phyloP scores from a whole-genome alignment of 768 basidiomycete genomes.

The Leccinum disarticulatum region DNA sequence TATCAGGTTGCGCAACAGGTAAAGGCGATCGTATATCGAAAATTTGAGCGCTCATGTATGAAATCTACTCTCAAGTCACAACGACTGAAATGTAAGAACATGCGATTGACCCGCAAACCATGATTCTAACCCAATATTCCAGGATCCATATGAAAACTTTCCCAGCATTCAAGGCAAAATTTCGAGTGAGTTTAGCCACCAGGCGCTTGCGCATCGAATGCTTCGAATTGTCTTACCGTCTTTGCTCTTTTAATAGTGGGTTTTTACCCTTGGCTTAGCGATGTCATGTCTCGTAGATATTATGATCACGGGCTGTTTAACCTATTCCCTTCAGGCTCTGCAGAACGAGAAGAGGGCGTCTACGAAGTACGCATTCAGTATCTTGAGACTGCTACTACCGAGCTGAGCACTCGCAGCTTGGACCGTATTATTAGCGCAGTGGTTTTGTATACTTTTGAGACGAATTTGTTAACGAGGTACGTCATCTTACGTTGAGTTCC shows the following conservation, averaged over 20 bases:
- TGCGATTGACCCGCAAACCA: background rate
- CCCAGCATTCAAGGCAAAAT: slow-evolving; percentile 22
- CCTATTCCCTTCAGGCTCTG: slow-evolving; percentile 42
- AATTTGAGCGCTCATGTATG: slow-evolving; percentile 11
- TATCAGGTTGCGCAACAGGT: slow-evolving; percentile 38
- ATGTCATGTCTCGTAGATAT: slow-evolving; percentile 51
- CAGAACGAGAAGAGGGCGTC: slow-evolving; percentile 40
- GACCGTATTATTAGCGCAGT: slow-evolving; percentile 48
- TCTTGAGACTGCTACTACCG: background rate
- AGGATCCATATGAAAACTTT: slow-evolving; percentile 31
- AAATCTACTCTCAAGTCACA: slow-evolving; percentile 22
- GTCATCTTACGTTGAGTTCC: background rate
- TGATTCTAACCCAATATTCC: background rate
- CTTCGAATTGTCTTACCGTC: background rate
- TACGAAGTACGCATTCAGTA: slow-evolving; percentile 31
- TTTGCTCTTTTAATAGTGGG: slow-evolving; percentile 36
- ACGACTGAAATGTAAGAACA: slow-evolving; percentile 32
- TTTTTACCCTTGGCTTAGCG: slow-evolving; percentile 51
- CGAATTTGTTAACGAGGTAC: slow-evolving; percentile 49
- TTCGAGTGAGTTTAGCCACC: slow-evolving; percentile 15
- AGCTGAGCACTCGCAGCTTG: slow-evolving; percentile 31
- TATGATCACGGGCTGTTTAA: slow-evolving; percentile 46
- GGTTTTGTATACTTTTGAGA: slow-evolving; percentile 54
- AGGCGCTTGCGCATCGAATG: background rate
- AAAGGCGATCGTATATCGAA: background rate